Evolutionary conservation across 2,329 filamentous ascomycete species (phyloP), one percentile per base, ranked within the genome.

Genomic region (Penicillium sp.): DNA sequence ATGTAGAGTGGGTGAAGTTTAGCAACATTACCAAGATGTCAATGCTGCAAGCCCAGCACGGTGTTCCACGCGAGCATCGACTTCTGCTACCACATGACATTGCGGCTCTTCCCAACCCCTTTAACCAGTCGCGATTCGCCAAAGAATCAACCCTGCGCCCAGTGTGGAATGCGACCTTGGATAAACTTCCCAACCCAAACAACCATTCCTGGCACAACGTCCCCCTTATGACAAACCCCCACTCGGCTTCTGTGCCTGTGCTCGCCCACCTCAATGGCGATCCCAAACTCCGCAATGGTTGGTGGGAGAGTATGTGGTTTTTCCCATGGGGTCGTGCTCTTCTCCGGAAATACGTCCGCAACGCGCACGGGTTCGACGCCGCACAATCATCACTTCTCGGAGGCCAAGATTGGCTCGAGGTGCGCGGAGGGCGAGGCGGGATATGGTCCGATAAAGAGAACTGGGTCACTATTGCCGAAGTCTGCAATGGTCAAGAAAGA

Each of bases 221-320:
- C 13, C 70, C 75, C 0, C 69, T 83, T 7, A 66, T 78, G 49
- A 80, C 79, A 44, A 82, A 82, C 56, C 71, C 77, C 9, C 76
- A 77, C 62, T 76, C 79, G 0, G 73, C 74, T 49, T 65, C 76
- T n/a, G 66, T 81, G 2, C 79, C 80, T 1, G 73, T 75, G 3
- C 58, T 79, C 21, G 58, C 80, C 5, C 74, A 77, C 50, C 61
- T 80, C 11, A 72, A 75, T 52, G 70, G 68, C 32, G 69, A 76
- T 43, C 57, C 64, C 14, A 63, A 65, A 9, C 52, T 68, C 24
- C 67, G 67, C 29, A 64, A 70, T 42, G 43, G 46, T 8, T 75
- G 69, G 63, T 83, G 79, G 78, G 60, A 68, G 4, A 68, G 71
- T 14, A 74, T 82, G 65, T 83, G 81, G 81, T 83, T 75, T 62